Evolutionary conservation across 352 stramenopile species (phyloP).

Genomic region (Saprolegnia diclina): DNA sequence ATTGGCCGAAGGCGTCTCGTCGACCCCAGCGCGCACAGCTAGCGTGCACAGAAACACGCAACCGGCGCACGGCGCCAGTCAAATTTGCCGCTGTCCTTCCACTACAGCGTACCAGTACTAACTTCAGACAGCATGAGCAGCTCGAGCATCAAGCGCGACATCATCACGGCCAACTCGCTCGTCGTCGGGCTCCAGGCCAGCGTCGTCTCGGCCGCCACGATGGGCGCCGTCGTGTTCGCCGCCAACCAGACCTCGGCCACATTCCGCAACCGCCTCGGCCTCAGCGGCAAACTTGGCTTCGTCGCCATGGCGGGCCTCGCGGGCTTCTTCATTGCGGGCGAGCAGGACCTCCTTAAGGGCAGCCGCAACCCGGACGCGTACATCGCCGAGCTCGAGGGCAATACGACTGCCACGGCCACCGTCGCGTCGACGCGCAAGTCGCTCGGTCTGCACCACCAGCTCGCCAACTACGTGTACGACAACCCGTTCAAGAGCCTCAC

Average conservation of each 20-base stretch:
- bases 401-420: constrained; percentile 32
- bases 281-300: constrained; percentile 66
- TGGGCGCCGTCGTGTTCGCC: constrained; percentile 32
- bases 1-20: background rate
- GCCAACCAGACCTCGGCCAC: constrained; percentile 56
- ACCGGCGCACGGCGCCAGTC: background rate
- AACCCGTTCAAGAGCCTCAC: constrained; percentile 64
- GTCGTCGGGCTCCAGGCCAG: constrained; percentile 47
- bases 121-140: background rate
- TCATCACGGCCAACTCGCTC: constrained; percentile 69
- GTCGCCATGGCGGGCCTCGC: constrained; percentile 54
- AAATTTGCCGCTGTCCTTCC: no score
- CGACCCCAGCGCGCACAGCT: no score
- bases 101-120: background rate
- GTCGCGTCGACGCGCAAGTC: background rate
- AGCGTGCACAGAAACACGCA: background rate
- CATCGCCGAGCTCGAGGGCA: constrained; percentile 42
- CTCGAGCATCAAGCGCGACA: constrained; percentile 34
- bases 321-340: constrained; percentile 55
- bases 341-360: constrained; percentile 51
- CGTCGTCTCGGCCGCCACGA: constrained; percentile 31
- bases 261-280: constrained; percentile 60
- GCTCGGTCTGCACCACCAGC: constrained; percentile 51
- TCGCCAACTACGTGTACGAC: constrained; percentile 75
- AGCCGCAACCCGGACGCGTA: constrained; percentile 67